These are phyloP conservation scores for Umbelopsis sp. DNA, from an alignment of 192 early-diverging fungal genomes.

Conservation along the genomic window DNA sequence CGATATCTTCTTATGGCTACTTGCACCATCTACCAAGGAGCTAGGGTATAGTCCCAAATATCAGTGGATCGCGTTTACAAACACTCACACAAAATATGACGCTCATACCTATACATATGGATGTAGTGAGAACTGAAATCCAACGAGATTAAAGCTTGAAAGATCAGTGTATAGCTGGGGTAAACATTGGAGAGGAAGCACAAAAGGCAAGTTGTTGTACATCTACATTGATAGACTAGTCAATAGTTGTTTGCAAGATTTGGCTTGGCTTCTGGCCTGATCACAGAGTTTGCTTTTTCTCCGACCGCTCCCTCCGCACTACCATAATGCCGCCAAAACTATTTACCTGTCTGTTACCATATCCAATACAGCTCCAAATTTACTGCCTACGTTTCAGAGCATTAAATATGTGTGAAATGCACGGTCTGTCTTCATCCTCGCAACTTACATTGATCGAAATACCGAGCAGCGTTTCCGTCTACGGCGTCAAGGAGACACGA, in stretches of 20 bases:
- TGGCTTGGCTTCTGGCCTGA: no score
- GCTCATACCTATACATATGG: constrained; percentile 91
- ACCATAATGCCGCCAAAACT: neutral
- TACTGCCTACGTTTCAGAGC: constrained; percentile 55
- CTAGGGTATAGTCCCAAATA: constrained; percentile 27
- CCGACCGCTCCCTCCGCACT: neutral
- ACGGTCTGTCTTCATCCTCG: neutral
- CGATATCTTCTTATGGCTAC: constrained; percentile 90
- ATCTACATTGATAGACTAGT: constrained; percentile 44
- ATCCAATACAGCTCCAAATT: constrained; percentile 96
- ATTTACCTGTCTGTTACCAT: constrained; percentile 96
- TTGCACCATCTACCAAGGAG: constrained; percentile 79
- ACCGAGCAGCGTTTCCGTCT: constrained; percentile 94
- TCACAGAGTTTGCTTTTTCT: neutral
- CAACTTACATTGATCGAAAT: constrained; percentile 83
- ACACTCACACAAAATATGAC: neutral
- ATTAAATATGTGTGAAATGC: neutral
- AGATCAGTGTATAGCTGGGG: constrained; percentile 70
- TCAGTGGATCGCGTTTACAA: no score
- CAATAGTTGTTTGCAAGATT: neutral
- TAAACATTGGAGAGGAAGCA: constrained; percentile 78
- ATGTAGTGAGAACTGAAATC: constrained; percentile 98
- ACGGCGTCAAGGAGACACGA: constrained; percentile 94
- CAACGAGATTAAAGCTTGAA: constrained; percentile 89
- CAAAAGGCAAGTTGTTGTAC: constrained; percentile 90